A percentile compares a stretch with the other conserved stretches of the same genome.
Evolutionary conservation across 768 basidiomycete genomes (phyloP).

Genomic region (Ramaria sp.): DNA sequence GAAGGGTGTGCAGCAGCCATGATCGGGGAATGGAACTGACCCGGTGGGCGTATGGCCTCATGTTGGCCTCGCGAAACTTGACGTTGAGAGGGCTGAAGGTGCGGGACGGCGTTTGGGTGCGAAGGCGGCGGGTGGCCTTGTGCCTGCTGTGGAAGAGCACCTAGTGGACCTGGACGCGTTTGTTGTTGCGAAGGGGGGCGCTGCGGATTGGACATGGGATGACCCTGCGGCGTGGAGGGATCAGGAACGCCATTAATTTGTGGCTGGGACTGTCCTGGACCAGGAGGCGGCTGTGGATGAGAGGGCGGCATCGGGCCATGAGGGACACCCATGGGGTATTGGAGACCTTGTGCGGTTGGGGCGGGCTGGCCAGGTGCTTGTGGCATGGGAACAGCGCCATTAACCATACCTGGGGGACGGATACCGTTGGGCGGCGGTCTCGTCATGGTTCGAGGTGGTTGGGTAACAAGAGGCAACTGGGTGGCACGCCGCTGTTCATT

Average conservation of each 20-base stretch:
- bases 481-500: neutral
- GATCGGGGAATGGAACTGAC: slow-evolving; percentile 48
- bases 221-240: neutral
- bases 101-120: slow-evolving; percentile 10
- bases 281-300: slow-evolving; percentile 17
- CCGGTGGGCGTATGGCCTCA: slow-evolving; percentile 25
- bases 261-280: slow-evolving; percentile 7
- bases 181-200: slow-evolving; percentile 9
- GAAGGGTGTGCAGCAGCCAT: slow-evolving; percentile 43
- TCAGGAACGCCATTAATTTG: slow-evolving; percentile 8
- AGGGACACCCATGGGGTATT: slow-evolving; percentile 1
- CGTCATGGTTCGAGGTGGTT: neutral
- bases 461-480: slow-evolving; percentile 1
- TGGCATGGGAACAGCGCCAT: slow-evolving; percentile 3
- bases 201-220: slow-evolving; percentile 6
- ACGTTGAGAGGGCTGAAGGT: slow-evolving; percentile 18
- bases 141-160: slow-evolving; percentile 2
- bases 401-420: slow-evolving; percentile 1
- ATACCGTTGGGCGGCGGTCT: slow-evolving; percentile 2
- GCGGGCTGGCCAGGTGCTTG: slow-evolving; percentile 1
- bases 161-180: neutral
- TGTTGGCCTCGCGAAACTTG: slow-evolving; percentile 35
- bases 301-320: neutral
- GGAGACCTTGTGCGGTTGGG: neutral
- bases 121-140: slow-evolving; percentile 10